Conservation (phyloP, 306 rosid species). For the Cucumis melo region DNA sequence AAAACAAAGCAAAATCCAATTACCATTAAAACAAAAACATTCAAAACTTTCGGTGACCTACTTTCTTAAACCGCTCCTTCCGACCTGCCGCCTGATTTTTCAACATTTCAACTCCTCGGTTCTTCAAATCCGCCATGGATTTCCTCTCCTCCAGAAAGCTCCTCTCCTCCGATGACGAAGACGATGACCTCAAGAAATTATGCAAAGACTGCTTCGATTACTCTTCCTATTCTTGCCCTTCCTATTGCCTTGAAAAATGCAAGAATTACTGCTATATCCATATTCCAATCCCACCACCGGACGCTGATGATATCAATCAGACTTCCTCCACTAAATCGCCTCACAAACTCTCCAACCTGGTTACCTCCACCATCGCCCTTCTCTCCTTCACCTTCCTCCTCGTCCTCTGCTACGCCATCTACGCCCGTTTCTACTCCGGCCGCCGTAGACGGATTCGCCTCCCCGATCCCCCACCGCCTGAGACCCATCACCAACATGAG, state of each 20-base stretch:
- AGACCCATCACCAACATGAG: neutral
- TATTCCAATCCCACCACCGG: neutral
- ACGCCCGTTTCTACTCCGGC: neutral
- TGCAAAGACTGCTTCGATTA: neutral
- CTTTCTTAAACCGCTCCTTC: neutral
- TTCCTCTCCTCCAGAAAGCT: neutral
- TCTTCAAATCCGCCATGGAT: conserved; percentile 1
- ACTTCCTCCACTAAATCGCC: neutral
- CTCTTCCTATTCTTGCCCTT: neutral
- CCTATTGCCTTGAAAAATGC: neutral
- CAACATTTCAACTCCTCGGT: neutral
- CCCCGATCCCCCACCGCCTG: neutral
- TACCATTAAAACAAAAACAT: neutral
- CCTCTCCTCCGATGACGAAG: neutral
- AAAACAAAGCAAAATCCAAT: neutral
- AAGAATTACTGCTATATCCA: neutral
- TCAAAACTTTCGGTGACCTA: neutral
- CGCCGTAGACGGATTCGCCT: neutral
- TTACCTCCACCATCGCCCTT: neutral
- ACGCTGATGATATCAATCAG: neutral
- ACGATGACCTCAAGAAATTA: neutral
- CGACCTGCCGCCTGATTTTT: neutral
- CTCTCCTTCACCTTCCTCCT: neutral
- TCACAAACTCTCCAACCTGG: neutral
- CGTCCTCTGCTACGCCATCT: neutral